Conservation (phyloP, 192 early-diverging fungal genomes). For the Mortierella claussenii region DNA sequence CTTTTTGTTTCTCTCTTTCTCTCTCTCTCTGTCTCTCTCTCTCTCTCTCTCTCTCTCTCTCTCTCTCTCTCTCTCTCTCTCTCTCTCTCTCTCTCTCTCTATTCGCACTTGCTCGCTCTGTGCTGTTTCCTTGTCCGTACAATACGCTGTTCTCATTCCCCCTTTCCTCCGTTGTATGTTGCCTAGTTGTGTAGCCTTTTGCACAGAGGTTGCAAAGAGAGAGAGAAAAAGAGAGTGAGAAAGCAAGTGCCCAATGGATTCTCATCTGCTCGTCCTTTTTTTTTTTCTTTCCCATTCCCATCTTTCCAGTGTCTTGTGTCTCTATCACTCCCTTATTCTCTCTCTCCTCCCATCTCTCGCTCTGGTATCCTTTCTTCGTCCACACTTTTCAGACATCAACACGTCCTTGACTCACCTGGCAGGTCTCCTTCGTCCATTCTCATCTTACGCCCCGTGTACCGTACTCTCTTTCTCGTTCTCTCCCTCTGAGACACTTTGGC, state of each 20-base stretch:
- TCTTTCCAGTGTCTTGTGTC: background rate
- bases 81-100: background rate
- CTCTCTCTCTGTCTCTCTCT: background rate
- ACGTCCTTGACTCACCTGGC: no score
- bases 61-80: conserved; percentile 2
- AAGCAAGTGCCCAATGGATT: background rate
- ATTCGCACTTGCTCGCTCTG: background rate
- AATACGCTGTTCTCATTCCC: background rate
- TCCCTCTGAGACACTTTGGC: no score
- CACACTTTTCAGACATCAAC: background rate
- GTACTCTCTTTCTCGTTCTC: conserved; percentile 2
- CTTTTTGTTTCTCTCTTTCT: background rate
- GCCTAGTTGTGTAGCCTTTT: no score
- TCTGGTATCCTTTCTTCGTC: background rate
- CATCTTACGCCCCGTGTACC: background rate
- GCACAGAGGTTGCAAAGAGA: background rate
- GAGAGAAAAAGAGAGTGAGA: no score
- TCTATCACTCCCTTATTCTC: conserved; percentile 1
- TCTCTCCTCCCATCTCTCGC: background rate
- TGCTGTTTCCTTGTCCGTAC: background rate
- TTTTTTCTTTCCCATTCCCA: conserved; percentile 1
- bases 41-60: conserved; percentile 4
- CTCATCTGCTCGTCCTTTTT: conserved; percentile 14
- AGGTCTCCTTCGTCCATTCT: no score
- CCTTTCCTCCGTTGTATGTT: background rate